These are phyloP conservation scores for Microstegium vimineum DNA, from an alignment of 176 grass and related monocot species.

Conservation along the genomic window DNA sequence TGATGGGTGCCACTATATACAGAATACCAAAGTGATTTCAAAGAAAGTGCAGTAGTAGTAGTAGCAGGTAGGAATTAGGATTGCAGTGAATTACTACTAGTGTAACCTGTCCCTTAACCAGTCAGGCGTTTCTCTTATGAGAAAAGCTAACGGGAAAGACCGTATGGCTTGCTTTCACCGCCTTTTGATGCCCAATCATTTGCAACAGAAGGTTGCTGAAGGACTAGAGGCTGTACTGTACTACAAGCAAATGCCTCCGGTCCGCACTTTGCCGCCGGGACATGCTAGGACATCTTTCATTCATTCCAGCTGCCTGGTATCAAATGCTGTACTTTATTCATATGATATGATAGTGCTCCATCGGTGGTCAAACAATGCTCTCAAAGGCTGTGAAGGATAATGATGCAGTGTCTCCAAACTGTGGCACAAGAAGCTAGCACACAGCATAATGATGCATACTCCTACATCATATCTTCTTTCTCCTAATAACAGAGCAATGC, in stretches of 20 bases:
- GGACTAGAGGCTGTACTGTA: background rate
- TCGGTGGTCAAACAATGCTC: background rate
- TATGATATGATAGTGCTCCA: background rate
- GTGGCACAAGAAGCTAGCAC: background rate
- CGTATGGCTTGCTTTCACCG: background rate
- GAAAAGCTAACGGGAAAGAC: background rate
- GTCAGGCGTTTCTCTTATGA: background rate
- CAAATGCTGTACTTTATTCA: background rate
- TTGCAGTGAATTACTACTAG: too few relatives aligned
- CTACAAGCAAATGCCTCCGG: background rate
- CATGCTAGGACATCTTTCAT: background rate
- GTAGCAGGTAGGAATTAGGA: too few relatives aligned
- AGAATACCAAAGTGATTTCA: background rate
- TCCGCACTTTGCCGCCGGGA: constrained; percentile 25
- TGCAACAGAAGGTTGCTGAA: background rate
- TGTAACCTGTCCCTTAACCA: too few relatives aligned
- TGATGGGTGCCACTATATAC: too few relatives aligned
- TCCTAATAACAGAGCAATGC: background rate
- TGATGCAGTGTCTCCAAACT: constrained; percentile 6
- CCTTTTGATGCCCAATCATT: constrained; percentile 17
- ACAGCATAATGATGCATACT: background rate
- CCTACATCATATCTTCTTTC: background rate
- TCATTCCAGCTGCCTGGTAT: constrained; percentile 7
- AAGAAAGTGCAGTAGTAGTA: too few relatives aligned
- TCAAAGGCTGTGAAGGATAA: constrained; percentile 4